Base-by-base conservation (phyloP, 2,329 filamentous ascomycete species). In the Fusarium decemcellulare region DNA sequence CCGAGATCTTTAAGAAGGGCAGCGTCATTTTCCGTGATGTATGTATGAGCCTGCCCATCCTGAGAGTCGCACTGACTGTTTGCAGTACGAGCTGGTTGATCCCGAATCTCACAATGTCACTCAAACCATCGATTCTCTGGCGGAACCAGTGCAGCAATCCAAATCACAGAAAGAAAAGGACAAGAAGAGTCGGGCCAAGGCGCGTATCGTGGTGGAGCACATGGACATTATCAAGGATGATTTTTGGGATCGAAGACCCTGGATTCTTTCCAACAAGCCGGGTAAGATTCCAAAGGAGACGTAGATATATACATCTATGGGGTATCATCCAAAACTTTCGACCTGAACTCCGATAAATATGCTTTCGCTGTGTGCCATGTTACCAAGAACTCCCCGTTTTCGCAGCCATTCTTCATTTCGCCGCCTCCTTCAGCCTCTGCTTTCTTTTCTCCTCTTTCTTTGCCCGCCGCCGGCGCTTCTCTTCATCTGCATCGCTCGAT, bases 171-270 rank as follows among this genome's bases (percentile, higher is more conserved):
- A 86, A 18, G 93, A 98, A 61, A 97, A 92, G 73, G 90, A 97
- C 68, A 91, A 86, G 77, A 98, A 97, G 83, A 87, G 90, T 67
- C 88, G 92, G 57, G 86, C 88, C 63, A 98, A 97, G 79, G 95
- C 94, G 1, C 87, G 87, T 54, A 90, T 99, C 47, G 88, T 93
- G 37, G 86, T 97, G 39, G 91, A 95, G 76, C 94, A 98, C 83
- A 82, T 96, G 63, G 96, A 99, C 81, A 93, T 99, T 74, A 98
- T 99, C 81, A 94, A 92, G 74, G 93, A 98, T 79, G 92, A 93
- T 5, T 99, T 99, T 77, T 99, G 96, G 96, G 87, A 93, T 68
- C 87, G 86, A 74, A 86, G 95, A 76, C 94, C 95, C 2, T 98
- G 95, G 93, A 85, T 96, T 60, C 77, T 95, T 56, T 93, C 91